Percentiles rank a stretch among this genome's conserved stretches.
phyloP scores from a whole-genome alignment of 345 rosid genomes.

The Brassica cretica region DNA sequence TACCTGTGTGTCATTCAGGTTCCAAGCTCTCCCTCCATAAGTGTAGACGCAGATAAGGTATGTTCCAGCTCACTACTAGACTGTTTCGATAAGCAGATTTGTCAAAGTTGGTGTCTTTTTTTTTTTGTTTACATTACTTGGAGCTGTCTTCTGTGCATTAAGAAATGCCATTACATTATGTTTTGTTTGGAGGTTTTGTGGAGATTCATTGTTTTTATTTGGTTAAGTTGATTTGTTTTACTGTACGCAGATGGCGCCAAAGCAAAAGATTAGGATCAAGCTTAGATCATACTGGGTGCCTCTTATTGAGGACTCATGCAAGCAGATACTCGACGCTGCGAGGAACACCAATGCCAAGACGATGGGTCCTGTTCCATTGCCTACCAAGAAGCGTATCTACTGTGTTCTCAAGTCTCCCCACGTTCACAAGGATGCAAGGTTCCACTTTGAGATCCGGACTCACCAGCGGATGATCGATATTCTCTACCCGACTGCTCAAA shows the following conservation, averaged over 20 bases:
- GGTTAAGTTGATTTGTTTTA: constrained; percentile 5
- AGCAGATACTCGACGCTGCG: constrained; percentile 95
- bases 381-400: constrained; percentile 82
- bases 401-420: constrained; percentile 98
- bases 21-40: constrained; percentile 48
- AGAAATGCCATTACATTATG: neutral
- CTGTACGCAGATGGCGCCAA: constrained; percentile 70
- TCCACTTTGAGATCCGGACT: constrained; percentile 92
- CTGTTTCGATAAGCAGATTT: neutral
- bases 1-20: constrained; percentile 28
- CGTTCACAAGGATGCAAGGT: constrained; percentile 98
- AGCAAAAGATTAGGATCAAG: constrained; percentile 96
- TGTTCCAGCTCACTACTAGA: constrained; percentile 3
- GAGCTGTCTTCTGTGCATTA: neutral
- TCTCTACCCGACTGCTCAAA: constrained; percentile 93
- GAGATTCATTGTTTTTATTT: constrained; percentile 5
- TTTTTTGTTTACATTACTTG: neutral
- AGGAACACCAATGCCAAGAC: constrained; percentile 86
- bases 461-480: constrained; percentile 93
- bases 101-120: constrained; percentile 7
- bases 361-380: constrained; percentile 94
- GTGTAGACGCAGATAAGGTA: constrained; percentile 60
- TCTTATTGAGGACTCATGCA: constrained; percentile 91
- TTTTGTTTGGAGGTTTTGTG: neutral
- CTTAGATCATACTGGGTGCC: constrained; percentile 93